phyloP scores from a whole-genome alignment of 2,329 filamentous ascomycete species.

The Fusarium torulosum region DNA sequence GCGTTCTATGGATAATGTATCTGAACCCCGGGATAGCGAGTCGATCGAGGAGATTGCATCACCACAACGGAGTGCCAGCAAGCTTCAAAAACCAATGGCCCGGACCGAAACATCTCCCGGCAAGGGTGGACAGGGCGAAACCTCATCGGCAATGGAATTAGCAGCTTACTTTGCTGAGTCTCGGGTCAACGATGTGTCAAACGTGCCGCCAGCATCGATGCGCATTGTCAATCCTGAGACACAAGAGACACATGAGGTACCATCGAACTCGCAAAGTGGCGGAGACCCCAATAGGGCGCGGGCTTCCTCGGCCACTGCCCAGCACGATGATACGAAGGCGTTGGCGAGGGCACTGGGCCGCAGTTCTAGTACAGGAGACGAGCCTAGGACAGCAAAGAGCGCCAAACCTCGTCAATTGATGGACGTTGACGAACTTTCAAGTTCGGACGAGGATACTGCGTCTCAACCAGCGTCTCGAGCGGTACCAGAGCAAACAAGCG shows the following conservation, averaged over 20 bases:
- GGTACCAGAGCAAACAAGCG: constrained; percentile 31
- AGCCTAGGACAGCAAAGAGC: constrained; percentile 65
- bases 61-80: constrained; percentile 71
- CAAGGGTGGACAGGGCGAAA: constrained; percentile 53
- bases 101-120: constrained; percentile 62
- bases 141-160: constrained; percentile 56
- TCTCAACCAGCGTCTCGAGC: constrained; percentile 42
- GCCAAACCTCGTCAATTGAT: constrained; percentile 68
- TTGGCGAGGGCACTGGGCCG: constrained; percentile 43
- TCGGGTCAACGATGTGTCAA: constrained; percentile 65
- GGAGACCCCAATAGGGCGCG: constrained; percentile 50
- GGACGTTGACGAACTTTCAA: constrained; percentile 78
- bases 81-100: constrained; percentile 77
- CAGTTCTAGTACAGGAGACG: constrained; percentile 54
- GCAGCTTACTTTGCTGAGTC: constrained; percentile 59
- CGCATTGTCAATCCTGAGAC: constrained; percentile 69
- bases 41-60: constrained; percentile 59
- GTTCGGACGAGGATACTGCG: constrained; percentile 61
- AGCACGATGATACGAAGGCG: constrained; percentile 55
- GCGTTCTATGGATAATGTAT: constrained; percentile 68
- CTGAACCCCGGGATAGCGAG: constrained; percentile 60
- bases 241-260: constrained; percentile 56
- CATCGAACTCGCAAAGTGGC: constrained; percentile 50
- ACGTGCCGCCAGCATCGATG: constrained; percentile 68
- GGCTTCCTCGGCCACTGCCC: constrained; percentile 52